Percentiles rank a stretch among this genome's conserved stretches.
Conservation (phyloP, 2,329 filamentous ascomycete genomes). For the Aspergillus sergii region DNA sequence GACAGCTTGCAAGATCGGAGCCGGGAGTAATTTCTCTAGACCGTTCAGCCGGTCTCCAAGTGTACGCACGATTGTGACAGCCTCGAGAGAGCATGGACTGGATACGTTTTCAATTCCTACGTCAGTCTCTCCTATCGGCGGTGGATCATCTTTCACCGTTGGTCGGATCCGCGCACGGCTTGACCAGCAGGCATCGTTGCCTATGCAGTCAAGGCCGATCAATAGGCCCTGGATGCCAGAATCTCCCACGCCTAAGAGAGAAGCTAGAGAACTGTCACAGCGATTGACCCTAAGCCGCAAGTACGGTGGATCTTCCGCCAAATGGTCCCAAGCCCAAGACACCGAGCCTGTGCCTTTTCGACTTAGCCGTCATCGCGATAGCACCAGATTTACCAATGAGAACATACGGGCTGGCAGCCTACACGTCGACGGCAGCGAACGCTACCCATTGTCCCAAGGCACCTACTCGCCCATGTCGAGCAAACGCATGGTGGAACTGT, state of each 20-base stretch:
- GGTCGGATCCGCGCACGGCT: constrained; percentile 6
- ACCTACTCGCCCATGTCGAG: constrained; percentile 32
- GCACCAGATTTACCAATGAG: constrained; percentile 30
- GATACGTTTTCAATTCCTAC: constrained; percentile 5
- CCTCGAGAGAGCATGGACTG: constrained; percentile 12
- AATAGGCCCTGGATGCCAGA: constrained; percentile 27
- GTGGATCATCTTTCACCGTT: constrained; percentile 4
- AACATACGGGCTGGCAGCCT: constrained; percentile 27
- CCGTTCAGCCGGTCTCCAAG: constrained; percentile 40
- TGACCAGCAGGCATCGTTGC: constrained; percentile 17
- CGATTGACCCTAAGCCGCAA: constrained; percentile 25
- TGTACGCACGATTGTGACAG: constrained; percentile 23
- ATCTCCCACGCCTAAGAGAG: constrained; percentile 34
- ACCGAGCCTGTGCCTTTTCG: constrained; percentile 28
- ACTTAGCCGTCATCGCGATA: constrained; percentile 29
- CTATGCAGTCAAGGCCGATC: constrained; percentile 26
- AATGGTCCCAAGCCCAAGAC: constrained; percentile 25
- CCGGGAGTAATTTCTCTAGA: constrained; percentile 40
- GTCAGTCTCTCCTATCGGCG: neutral
- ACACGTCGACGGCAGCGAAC: constrained; percentile 18
- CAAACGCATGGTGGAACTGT: constrained; percentile 42
- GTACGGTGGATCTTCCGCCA: constrained; percentile 25
- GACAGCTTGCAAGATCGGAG: constrained; percentile 8
- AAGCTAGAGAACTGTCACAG: constrained; percentile 17
- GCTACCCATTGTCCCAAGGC: constrained; percentile 25